These are phyloP conservation scores for Cyclotella baltica DNA, from an alignment of 108 stramenopile species.

Conservation along the genomic window DNA sequence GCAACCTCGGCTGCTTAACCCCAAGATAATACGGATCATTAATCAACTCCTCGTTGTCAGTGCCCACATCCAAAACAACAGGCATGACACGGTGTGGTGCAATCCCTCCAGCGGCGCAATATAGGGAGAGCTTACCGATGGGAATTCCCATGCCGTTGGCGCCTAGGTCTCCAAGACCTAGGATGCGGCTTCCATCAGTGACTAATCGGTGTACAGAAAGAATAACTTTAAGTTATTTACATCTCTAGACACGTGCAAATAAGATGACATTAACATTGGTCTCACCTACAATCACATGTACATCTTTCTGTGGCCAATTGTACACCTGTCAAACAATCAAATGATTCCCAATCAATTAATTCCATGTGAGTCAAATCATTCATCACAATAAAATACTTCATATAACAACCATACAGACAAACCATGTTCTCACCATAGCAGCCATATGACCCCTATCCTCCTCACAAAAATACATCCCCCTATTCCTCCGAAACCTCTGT, in stretches of 20 bases:
- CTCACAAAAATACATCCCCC: slow-evolving; percentile 96
- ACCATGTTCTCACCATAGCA: slow-evolving; percentile 51
- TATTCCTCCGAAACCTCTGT: slow-evolving; percentile 77
- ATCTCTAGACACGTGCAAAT: slow-evolving; percentile 40
- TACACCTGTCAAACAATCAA: slow-evolving; percentile 86
- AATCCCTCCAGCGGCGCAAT: slow-evolving; percentile 98
- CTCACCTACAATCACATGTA: neutral
- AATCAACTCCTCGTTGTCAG: slow-evolving; percentile 93
- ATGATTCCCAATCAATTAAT: too few species aligned
- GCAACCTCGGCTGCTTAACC: slow-evolving; percentile 77
- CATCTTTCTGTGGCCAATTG: slow-evolving; percentile 90
- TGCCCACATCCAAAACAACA: slow-evolving; percentile 97
- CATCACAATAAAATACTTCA: neutral
- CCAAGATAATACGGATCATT: slow-evolving; percentile 95
- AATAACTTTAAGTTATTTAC: too few species aligned
- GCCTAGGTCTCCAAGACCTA: slow-evolving; percentile 97
- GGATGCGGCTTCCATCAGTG: slow-evolving; percentile 96
- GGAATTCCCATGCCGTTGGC: slow-evolving; percentile 98
- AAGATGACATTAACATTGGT: neutral
- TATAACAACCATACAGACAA: neutral
- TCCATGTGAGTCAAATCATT: neutral
- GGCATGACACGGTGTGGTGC: slow-evolving; percentile 96
- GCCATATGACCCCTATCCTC: slow-evolving; percentile 94
- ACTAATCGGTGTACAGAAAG: too few species aligned
- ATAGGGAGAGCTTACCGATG: slow-evolving; percentile 92